A percentile compares a stretch with the other conserved stretches of the same genome.
Evolutionary conservation across 2,329 filamentous ascomycete species (phyloP).

Genomic region (Aspergillus vadensis): DNA sequence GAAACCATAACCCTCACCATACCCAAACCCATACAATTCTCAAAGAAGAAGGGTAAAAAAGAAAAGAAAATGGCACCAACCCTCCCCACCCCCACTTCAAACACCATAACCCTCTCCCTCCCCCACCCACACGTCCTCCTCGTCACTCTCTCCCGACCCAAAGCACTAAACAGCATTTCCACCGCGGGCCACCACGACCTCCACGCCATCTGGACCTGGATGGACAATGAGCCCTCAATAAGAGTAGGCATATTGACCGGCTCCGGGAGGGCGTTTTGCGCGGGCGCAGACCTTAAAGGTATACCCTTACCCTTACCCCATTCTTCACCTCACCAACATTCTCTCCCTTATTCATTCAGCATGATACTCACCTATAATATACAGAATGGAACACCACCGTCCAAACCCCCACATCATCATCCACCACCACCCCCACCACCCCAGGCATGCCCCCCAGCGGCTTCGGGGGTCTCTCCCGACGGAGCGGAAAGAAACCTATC

Average conservation of each 20-base stretch:
- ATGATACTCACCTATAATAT: not conserved
- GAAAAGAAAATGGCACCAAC: conserved; percentile 22
- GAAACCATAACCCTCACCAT: not conserved
- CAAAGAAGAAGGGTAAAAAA: too few species aligned
- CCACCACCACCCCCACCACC: too few species aligned
- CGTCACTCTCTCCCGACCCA: conserved; percentile 49
- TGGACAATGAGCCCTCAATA: conserved; percentile 46
- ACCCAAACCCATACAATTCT: not conserved
- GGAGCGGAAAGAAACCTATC: conserved; percentile 65
- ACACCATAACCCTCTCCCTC: conserved; percentile 41
- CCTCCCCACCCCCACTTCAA: conserved; percentile 35
- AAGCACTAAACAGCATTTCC: conserved; percentile 50
- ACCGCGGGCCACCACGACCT: conserved; percentile 45
- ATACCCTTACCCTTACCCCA: not conserved
- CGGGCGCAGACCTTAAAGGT: conserved; percentile 50
- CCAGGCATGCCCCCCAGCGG: conserved; percentile 33
- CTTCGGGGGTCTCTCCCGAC: conserved; percentile 48
- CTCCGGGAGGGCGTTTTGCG: conserved; percentile 47
- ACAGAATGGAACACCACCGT: conserved; percentile 37
- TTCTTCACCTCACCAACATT: not conserved
- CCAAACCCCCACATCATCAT: conserved; percentile 7
- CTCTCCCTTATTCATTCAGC: too few species aligned
- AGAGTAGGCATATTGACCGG: conserved; percentile 47
- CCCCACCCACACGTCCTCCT: conserved; percentile 51
- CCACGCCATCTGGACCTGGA: conserved; percentile 48